Evolutionary conservation across 179 eudicot species (phyloP), one percentile per base, ranked within the genome.

Genomic region (Pouteria campechiana): DNA sequence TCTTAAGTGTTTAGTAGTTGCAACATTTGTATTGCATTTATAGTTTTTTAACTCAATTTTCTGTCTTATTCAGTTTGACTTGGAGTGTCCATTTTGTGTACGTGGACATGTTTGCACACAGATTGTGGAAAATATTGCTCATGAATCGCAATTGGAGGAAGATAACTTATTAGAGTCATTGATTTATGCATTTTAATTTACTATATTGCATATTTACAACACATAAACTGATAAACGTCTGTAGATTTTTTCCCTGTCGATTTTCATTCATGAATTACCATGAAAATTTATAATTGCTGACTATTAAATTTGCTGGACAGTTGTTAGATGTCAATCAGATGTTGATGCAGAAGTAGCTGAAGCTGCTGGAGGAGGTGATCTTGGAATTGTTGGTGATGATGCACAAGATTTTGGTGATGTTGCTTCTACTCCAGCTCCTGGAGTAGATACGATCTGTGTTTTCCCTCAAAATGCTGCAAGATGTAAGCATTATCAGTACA

Each of bases 401-500:
- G 52, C 60, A 20, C 83, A 70, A 49, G 72, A 67, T 58, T 70
- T 63, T 44, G 77, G 75, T 29, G 72, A 68, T 46, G 70, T 63
- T 42, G 72, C 38, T 19, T 80, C 64, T 44, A 63, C 64, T 47
- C 69, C 94, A 22, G 87, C 90, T 43, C 68, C 90, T 17, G 90
- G 83, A 10, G 74, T 79, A 43, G 94, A 87, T 33, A 79, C 90
- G 36, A 75, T 72, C 28, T 79, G 76, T 39, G 81, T 87, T 41
- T 87, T 87, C 75, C 96, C 96, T 1, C 74, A 79, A 37, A 87
- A 87, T 32, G 74, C 76, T 19, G 62, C 64, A 7, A 69, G 68
- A 75, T 34, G 94, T 79, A 57, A 22, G 68, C n/a, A 21, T 29
- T 23, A n/a, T n/a, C n/a, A n/a, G n/a, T n/a, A n/a, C n/a, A n/a